Percentiles rank a stretch among this genome's conserved stretches.
Conservation (phyloP, 352 stramenopile genomes). For the Phytophthora pistaciae region DNA sequence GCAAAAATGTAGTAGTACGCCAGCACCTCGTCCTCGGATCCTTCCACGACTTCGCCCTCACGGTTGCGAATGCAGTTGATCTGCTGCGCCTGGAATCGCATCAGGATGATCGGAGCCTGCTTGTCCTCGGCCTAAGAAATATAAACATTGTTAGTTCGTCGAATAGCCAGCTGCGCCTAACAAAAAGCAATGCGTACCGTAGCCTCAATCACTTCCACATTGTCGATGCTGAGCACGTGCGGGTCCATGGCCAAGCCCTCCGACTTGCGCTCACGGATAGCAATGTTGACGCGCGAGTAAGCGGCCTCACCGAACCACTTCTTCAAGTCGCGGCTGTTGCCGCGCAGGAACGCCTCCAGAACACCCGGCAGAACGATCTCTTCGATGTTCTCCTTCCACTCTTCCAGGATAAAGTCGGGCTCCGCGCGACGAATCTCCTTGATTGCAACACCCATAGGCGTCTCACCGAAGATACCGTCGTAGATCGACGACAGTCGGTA, state of each 20-base stretch:
- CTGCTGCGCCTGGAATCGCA: slow-evolving; percentile 98
- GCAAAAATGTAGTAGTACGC: slow-evolving; percentile 98
- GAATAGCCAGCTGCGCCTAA: background rate
- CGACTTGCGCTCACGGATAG: slow-evolving; percentile 95
- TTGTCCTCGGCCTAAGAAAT: slow-evolving; percentile 69
- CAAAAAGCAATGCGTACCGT: slow-evolving; percentile 50
- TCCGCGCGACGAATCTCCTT: slow-evolving; percentile 96
- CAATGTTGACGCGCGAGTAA: slow-evolving; percentile 95
- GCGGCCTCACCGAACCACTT: slow-evolving; percentile 97
- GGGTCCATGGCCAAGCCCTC: slow-evolving; percentile 95
- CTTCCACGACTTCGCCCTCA: slow-evolving; percentile 97
- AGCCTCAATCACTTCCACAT: slow-evolving; percentile 97
- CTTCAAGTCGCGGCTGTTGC: slow-evolving; percentile 96
- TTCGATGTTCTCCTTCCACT: slow-evolving; percentile 96
- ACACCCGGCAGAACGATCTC: slow-evolving; percentile 95
- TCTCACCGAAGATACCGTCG: slow-evolving; percentile 98
- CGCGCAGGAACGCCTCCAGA: slow-evolving; percentile 95
- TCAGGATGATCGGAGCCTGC: slow-evolving; percentile 95
- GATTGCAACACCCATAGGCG: slow-evolving; percentile 95
- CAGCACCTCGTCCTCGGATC: slow-evolving; percentile 96
- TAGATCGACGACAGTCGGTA: slow-evolving; percentile 98
- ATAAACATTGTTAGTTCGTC: no score
- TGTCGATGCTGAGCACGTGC: slow-evolving; percentile 97
- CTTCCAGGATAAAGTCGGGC: slow-evolving; percentile 97
- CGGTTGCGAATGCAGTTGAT: slow-evolving; percentile 99